Base-by-base conservation (phyloP, 257 asterid genomes). In the Przewalskia tangutica region DNA sequence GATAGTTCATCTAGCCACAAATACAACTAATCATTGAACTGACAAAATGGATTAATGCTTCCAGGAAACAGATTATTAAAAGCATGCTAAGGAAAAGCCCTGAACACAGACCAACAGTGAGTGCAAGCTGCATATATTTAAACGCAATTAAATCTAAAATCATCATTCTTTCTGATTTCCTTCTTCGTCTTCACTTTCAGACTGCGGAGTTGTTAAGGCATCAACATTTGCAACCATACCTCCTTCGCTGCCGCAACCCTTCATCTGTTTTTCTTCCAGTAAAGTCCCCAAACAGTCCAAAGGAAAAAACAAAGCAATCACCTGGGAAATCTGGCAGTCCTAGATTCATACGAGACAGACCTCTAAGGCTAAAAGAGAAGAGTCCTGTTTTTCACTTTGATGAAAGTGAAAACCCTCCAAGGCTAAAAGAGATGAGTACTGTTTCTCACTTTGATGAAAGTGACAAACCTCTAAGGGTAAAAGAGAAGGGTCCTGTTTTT, bases 1-100 rank as follows among this genome's bases (percentile, higher is more conserved):
- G 38, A 7, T 71, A 46, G 46, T 50, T 60, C 65, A n/a, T 18
- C 77, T 63, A 44, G 20, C 64, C 6, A 36, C 16, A 38, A 77
- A 77, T 77, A 51, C n/a, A 48, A 6, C 59, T 65, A 64, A 56
- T 14, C 65, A 64, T 77, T 70, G 82, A 88, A 48, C 8, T 54
- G 36, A n/a, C 78, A 83, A 76, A 42, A 3, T 50, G 27, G 59
- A 51, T 53, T 54, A 53, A 82, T 79, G 36, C 70, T 84, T 73
- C 75, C 94, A 95, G 99, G 84, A 95, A 95, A 88, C 98, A 95
- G 89, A 93, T 95, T 81, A 91, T 95, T 63, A 95, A 93, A 88
- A 93, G 84, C 93, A 95, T 95, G 98, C 93, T 93, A 34, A 90
- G 99, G 89, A 95, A 90, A 87, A 89, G 95, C 77, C 97, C 99